These are phyloP conservation scores for Colletotrichum sojae DNA, from an alignment of 2,329 filamentous ascomycete genomes.

Conservation along the genomic window DNA sequence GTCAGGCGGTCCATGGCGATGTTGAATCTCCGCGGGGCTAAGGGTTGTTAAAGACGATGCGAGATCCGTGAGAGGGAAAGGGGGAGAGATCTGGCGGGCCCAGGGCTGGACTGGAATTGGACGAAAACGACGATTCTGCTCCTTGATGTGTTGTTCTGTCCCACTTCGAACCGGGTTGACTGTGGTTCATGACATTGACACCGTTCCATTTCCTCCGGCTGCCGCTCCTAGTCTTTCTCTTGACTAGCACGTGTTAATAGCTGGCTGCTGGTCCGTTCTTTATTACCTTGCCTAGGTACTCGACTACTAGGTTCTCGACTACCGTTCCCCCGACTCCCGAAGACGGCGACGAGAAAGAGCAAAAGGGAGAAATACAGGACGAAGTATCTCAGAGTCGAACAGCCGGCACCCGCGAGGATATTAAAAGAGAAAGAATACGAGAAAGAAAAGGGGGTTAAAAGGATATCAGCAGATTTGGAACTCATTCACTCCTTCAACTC, in stretches of 20 bases:
- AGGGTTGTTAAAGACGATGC: slow-evolving; percentile 27
- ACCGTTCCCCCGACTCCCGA: too few species aligned
- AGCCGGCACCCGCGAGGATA: too few species aligned
- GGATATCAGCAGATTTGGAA: neutral
- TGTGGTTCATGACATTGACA: neutral
- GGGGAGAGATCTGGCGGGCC: neutral
- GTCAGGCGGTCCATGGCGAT: slow-evolving; percentile 36
- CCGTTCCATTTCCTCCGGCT: too few species aligned
- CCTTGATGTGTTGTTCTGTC: too few species aligned
- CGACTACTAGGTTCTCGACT: too few species aligned
- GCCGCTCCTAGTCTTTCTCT: too few species aligned
- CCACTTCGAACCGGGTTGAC: neutral
- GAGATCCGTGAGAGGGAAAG: slow-evolving; percentile 1
- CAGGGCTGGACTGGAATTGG: slow-evolving; percentile 7
- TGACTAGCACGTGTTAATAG: too few species aligned
- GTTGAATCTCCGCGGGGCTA: slow-evolving; percentile 47
- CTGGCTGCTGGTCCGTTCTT: too few species aligned
- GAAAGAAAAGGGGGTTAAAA: neutral
- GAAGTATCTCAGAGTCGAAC: too few species aligned
- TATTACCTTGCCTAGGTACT: too few species aligned
- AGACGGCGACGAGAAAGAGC: too few species aligned
- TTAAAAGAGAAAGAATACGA: neutral
- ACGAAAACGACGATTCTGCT: slow-evolving; percentile 2
- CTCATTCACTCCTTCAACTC: neutral
- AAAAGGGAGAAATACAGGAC: too few species aligned